Evolutionary conservation across 2,329 filamentous ascomycete species (phyloP), one percentile per base, ranked within the genome.

Genomic region (Xylaria sp.): DNA sequence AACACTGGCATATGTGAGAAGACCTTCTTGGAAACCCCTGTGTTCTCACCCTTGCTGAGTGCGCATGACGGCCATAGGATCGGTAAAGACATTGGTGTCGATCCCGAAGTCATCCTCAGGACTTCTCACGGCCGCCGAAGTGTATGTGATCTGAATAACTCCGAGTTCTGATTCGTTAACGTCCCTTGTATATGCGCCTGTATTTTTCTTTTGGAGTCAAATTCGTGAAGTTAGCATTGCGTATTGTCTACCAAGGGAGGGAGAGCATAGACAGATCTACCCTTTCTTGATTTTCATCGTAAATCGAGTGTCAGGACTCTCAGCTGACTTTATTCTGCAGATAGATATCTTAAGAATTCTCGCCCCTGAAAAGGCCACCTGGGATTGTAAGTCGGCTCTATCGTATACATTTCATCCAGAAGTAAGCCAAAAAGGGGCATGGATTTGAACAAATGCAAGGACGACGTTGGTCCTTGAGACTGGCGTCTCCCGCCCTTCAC

Each of bases 91-190:
- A 88, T 97, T 69, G 90, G 90, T 23, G 87, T 97, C 19, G 85
- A 91, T 65, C 90, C 91, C n/a, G 81, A 87, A 52, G 83, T 88
- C 51, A 97, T 99, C 68, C 82, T 97, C 30, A 83, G 91, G 69
- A 96, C 91, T 8, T 96, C 92, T 4, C 94, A 99, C 75, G 94
- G 94, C 63, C 85, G 93, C 61, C 81, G 94, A 60, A 91, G 87
- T 66, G 62, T 64, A 64, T 37, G 62, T 62, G 23, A 52, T 46
- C 39, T 53, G 3, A 49, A 44, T 30, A 51, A 50, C 23, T 30
- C 23, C n/a, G 8, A 50, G 2, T 5, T 5, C 48, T 10, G 16
- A 10, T 30, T 50, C 5, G 13, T 11, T 10, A 9, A 35, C 23
- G 4, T 16, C 11, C 23, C 23, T 35, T 51, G 10, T 3, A 16